These are phyloP conservation scores for Erodium trifolium DNA, from an alignment of 441 rosid genomes.

Conservation along the genomic window DNA sequence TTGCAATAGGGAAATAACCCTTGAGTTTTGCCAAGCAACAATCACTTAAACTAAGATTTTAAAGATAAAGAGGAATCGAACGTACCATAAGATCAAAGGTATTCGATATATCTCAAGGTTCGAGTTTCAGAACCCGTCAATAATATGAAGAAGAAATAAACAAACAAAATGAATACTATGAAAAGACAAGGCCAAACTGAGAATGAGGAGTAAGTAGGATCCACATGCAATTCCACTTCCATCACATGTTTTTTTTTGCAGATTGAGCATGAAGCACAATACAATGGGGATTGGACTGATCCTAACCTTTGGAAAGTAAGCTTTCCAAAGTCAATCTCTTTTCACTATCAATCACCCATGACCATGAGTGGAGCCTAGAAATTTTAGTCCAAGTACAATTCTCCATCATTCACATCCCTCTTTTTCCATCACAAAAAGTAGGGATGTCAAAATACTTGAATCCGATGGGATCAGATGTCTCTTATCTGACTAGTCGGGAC, in stretches of 20 bases:
- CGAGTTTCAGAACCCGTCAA: neutral
- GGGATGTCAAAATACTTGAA: too few relatives aligned
- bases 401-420: neutral
- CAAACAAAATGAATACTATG: neutral
- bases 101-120: neutral
- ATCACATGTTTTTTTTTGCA: conserved; percentile 6
- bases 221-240: conserved; percentile 9
- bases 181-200: neutral
- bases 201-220: neutral
- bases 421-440: neutral
- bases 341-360: neutral
- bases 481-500: too few relatives aligned
- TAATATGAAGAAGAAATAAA: neutral
- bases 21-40: conserved; percentile 11
- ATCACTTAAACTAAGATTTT: neutral
- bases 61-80: neutral
- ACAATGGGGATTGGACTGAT: conserved; percentile 1
- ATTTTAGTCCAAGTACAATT: conserved; percentile 2
- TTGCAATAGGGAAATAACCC: neutral
- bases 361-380: conserved; percentile 5
- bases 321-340: neutral
- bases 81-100: neutral
- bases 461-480: too few relatives aligned
- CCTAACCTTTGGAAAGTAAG: neutral
- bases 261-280: conserved; percentile 8